These are phyloP conservation scores for Linaria vulgaris DNA, from an alignment of 257 asterid genomes.

Conservation along the genomic window DNA sequence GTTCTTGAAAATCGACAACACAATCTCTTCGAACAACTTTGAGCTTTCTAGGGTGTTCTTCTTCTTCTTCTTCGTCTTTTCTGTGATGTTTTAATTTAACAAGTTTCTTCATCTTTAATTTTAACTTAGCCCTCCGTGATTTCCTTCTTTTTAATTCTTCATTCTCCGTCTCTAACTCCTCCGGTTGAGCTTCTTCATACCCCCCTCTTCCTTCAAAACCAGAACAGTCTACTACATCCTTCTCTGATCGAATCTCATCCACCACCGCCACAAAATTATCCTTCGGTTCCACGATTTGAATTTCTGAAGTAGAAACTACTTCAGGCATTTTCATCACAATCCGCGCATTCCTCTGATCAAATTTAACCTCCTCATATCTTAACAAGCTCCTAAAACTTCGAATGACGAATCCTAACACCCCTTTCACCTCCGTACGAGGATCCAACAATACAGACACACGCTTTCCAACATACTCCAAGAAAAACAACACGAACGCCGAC, in stretches of 20 bases:
- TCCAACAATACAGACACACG: constrained; percentile 5
- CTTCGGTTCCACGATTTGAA: constrained; percentile 18
- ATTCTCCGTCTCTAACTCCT: constrained; percentile 28
- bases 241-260: constrained; percentile 31
- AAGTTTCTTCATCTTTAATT: constrained; percentile 51
- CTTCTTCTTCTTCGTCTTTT: constrained; percentile 29
- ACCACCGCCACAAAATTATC: background rate
- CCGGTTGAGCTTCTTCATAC: constrained; percentile 22
- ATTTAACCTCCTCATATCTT: constrained; percentile 19
- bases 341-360: constrained; percentile 10
- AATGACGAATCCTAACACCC: background rate
- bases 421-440: constrained; percentile 27
- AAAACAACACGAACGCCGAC: constrained; percentile 52
- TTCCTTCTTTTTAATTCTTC: constrained; percentile 40
- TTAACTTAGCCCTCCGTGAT: constrained; percentile 44
- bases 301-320: no score
- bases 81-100: constrained; percentile 36
- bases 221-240: constrained; percentile 24
- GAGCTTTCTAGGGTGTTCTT: background rate
- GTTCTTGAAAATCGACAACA: constrained; percentile 10
- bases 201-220: constrained; percentile 5
- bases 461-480: constrained; percentile 49
- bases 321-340: background rate
- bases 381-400: constrained; percentile 14
- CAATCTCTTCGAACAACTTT: constrained; percentile 5